Conservation (phyloP, 768 basidiomycete species). For the Lentinula guzmanii region DNA sequence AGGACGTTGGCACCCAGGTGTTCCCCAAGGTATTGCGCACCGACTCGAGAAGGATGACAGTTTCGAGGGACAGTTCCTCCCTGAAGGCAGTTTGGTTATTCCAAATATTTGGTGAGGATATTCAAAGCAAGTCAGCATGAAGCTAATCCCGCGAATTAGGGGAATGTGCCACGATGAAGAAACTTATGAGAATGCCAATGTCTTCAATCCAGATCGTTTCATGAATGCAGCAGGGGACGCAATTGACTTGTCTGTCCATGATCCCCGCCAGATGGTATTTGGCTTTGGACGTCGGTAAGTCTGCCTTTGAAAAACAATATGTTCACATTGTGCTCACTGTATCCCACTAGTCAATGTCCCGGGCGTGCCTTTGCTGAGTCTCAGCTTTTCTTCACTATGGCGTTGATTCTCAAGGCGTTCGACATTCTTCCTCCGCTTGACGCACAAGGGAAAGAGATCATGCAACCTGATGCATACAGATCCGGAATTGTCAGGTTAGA, state of each 20-base stretch:
- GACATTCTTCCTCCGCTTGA: neutral
- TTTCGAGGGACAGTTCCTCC: neutral
- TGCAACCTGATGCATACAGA: neutral
- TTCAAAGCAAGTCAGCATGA: neutral
- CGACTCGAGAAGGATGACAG: neutral
- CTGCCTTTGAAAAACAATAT: neutral
- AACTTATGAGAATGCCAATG: neutral
- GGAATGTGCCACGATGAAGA: conserved; percentile 1
- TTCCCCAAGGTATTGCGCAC: neutral
- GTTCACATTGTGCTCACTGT: neutral
- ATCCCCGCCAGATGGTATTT: neutral
- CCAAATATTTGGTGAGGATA: neutral
- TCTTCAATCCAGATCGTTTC: neutral
- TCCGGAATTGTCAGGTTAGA: neutral
- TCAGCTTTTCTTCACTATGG: conserved; percentile 1
- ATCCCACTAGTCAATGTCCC: neutral
- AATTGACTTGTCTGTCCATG: neutral
- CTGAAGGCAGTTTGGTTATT: neutral
- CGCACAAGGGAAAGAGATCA: neutral
- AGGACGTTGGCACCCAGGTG: conserved; percentile 1
- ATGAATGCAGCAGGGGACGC: neutral
- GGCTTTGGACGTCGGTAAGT: neutral
- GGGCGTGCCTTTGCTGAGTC: neutral
- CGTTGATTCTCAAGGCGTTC: neutral
- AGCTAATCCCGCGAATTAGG: neutral